A percentile compares a stretch with the other conserved stretches of the same genome.
phyloP scores from a whole-genome alignment of 2,329 filamentous ascomycete genomes.

The Pleomassaria siparia region DNA sequence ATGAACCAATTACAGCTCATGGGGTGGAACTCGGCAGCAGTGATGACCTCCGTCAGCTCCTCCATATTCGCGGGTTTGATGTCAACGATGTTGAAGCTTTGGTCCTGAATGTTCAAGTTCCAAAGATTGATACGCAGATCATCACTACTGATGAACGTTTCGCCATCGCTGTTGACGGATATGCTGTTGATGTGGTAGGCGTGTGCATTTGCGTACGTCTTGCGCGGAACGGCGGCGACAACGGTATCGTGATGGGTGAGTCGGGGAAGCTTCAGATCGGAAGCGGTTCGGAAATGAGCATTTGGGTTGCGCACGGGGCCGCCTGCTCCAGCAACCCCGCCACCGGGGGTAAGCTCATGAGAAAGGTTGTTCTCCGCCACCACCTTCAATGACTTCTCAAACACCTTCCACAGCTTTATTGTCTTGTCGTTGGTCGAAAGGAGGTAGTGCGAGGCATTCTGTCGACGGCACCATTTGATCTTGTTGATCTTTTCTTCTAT shows the following conservation, averaged over 20 bases:
- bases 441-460: constrained; percentile 97
- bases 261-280: constrained; percentile 88
- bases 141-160: constrained; percentile 99
- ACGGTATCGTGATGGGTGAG: constrained; percentile 98
- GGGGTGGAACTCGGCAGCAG: constrained; percentile 95
- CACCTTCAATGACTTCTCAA: constrained; percentile 98
- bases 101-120: constrained; percentile 99
- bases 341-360: constrained; percentile 81
- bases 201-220: constrained; percentile 97
- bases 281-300: constrained; percentile 74
- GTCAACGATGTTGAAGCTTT: constrained; percentile 99
- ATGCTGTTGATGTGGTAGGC: constrained; percentile 99
- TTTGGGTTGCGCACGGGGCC: constrained; percentile 74
- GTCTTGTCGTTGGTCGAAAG: constrained; percentile 99
- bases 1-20: constrained; percentile 99
- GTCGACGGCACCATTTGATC: constrained; percentile 98
- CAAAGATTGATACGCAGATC: constrained; percentile 97
- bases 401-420: constrained; percentile 99
- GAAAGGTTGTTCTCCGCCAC: constrained; percentile 99
- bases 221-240: constrained; percentile 90
- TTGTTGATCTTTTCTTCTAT: constrained; percentile 99
- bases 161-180: constrained; percentile 98
- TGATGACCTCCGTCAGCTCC: constrained; percentile 97
- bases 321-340: constrained; percentile 70
- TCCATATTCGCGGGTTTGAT: constrained; percentile 99